These are phyloP conservation scores for Nicotiana tomentosiformis DNA, from an alignment of 257 asterid genomes.

Conservation along the genomic window DNA sequence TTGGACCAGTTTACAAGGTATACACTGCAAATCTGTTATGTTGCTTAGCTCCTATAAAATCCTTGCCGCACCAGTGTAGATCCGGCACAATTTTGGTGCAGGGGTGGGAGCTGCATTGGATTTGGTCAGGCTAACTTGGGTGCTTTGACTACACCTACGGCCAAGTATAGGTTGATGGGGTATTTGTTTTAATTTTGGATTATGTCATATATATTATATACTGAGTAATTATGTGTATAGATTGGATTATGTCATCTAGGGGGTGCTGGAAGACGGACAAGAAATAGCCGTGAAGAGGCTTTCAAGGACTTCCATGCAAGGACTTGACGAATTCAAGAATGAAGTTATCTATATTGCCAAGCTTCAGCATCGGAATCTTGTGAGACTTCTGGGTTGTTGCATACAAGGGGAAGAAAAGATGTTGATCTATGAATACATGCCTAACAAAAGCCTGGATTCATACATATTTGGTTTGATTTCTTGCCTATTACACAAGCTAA, in stretches of 20 bases:
- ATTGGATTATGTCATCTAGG: constrained; percentile 1
- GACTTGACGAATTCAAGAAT: constrained; percentile 31
- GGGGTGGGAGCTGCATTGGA: no score
- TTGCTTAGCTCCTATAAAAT: no score
- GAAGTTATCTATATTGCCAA: constrained; percentile 26
- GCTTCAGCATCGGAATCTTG: constrained; percentile 24
- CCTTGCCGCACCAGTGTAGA: no score
- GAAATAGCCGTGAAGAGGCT: constrained; percentile 37
- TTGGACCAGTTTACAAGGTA: constrained; percentile 33
- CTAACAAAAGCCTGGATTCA: constrained; percentile 12
- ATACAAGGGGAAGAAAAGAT: constrained; percentile 13
- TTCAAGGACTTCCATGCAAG: constrained; percentile 31
- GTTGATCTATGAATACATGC: constrained; percentile 12
- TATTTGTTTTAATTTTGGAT: no score
- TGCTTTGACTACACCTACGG: no score
- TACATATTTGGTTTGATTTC: constrained; percentile 8
- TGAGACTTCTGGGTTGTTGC: constrained; percentile 11
- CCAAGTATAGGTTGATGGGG: no score
- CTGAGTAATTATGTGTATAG: no score
- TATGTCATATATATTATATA: no score
- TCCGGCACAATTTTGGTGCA: no score
- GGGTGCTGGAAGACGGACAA: constrained; percentile 16
- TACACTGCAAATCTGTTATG: background rate
- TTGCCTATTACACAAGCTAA: background rate
- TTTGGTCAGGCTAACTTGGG: no score